Percentiles rank a stretch among this genome's conserved stretches.
These are phyloP conservation scores for Leptodontidium sp. DNA, from an alignment of 2,329 filamentous ascomycete species.

Conservation along the genomic window DNA sequence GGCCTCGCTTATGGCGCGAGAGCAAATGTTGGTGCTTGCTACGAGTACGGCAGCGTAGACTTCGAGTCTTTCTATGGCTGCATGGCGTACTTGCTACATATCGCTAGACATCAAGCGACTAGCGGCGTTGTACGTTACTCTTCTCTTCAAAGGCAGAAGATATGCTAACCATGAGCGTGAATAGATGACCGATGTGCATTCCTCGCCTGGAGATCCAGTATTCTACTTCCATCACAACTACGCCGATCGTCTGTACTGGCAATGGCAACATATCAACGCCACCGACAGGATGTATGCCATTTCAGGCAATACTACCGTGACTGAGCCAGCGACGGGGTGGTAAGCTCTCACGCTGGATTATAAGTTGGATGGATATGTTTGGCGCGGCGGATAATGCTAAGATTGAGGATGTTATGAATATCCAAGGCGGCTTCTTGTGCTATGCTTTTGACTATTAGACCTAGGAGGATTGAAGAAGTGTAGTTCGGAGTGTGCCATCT, in stretches of 20 bases:
- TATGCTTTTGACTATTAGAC: constrained; percentile 9
- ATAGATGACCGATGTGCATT: constrained; percentile 15
- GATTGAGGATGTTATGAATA: constrained; percentile 30
- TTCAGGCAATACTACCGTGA: background rate
- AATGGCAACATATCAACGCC: constrained; percentile 30
- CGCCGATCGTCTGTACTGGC: constrained; percentile 40
- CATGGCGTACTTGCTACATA: background rate
- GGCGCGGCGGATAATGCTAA: constrained; percentile 23
- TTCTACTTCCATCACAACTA: constrained; percentile 43
- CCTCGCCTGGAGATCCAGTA: constrained; percentile 36
- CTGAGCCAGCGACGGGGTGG: background rate
- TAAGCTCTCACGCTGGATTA: constrained; percentile 20
- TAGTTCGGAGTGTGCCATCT: too few species aligned
- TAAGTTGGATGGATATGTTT: constrained; percentile 26
- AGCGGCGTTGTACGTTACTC: background rate
- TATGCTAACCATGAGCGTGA: background rate
- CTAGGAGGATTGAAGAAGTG: too few species aligned
- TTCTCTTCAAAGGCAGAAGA: background rate
- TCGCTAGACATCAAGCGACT: background rate
- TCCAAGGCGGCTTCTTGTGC: constrained; percentile 31
- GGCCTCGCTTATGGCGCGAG: background rate
- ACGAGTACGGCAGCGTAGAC: background rate
- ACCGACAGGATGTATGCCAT: background rate
- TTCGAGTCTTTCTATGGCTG: background rate
- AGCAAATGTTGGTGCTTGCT: background rate